Evolutionary conservation across 2,329 filamentous ascomycete species (phyloP).

Genomic region (Penicillium fuscoglaucum): DNA sequence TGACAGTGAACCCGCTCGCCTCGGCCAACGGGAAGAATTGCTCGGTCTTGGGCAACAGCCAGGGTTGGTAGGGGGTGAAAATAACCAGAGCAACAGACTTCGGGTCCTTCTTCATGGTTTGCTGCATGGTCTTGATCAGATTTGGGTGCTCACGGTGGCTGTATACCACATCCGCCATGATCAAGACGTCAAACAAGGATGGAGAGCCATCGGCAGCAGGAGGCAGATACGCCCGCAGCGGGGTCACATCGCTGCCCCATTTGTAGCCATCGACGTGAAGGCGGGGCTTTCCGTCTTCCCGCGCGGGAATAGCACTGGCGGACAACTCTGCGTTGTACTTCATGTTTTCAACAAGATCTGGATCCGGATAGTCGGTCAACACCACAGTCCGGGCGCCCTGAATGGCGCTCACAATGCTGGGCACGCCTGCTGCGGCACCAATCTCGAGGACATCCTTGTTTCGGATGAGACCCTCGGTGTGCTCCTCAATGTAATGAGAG

Average conservation of each 20-base stretch:
- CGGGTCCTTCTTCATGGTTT: conserved; percentile 60
- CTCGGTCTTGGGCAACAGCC: conserved; percentile 81
- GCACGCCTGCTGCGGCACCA: conserved; percentile 83
- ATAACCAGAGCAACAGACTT: conserved; percentile 75
- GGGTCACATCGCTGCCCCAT: conserved; percentile 70
- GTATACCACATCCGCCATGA: conserved; percentile 87
- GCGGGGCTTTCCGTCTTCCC: conserved; percentile 28
- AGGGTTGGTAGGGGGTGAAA: conserved; percentile 91
- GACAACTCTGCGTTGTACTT: conserved; percentile 67
- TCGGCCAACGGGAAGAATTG: conserved; percentile 79
- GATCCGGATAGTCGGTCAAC: conserved; percentile 86
- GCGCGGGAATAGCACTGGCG: conserved; percentile 47
- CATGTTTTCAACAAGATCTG: conserved; percentile 78
- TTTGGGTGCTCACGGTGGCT: conserved; percentile 84
- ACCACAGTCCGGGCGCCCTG: conserved; percentile 69
- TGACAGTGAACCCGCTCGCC: conserved; percentile 70
- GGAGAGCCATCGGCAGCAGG: conserved; percentile 55
- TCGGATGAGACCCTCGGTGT: conserved; percentile 60
- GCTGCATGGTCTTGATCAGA: conserved; percentile 69
- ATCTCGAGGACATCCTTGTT: conserved; percentile 78
- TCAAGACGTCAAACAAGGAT: conserved; percentile 73
- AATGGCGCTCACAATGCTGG: conserved; percentile 73
- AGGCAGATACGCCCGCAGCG: conserved; percentile 60
- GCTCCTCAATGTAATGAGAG: conserved; percentile 73
- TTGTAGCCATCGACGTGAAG: conserved; percentile 71